Evolutionary conservation across 129 eudicot species (phyloP), one percentile per base, ranked within the genome.

Genomic region (Flaveria bidentis): DNA sequence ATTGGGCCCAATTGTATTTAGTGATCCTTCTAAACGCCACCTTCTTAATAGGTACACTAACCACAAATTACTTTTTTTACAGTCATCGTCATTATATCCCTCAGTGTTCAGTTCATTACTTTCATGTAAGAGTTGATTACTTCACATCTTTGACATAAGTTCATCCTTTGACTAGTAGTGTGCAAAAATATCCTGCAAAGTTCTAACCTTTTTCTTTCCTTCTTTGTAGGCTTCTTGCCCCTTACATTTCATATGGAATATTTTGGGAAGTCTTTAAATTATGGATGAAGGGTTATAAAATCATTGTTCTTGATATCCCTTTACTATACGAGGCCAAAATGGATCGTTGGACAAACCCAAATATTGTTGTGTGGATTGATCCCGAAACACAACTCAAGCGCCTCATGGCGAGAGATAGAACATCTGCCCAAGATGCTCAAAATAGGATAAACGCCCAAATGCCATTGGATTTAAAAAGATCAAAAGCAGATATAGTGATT

Each of bases 321-420:
- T 84, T 91, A 61, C 80, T 91, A 67, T 94, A 87, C 18, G 97
- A 95, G 89, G 89, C 93, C 69, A 89, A 95, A 70, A 84, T 91
- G 83, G 93, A 91, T 77, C 83, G 68, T 68, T 91, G 99, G 97
- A 89, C 99, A 28, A 89, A 88, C 49, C 99, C 97, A 17, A 79
- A 83, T 39, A 81, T 95, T 68, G 96, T 95, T 82, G 96, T 95
- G 49, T 95, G 95, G 94, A 89, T 91, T 67, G 95, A 95, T 80
- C 89, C 90, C 20, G 86, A 89, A 76, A 91, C 92, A 47, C 99
- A 95, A 26, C 96, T 95, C 50, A 82, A 84, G 57, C 88, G 96
- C 15, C 89, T 95, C 3, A 87, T 85, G 85, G 76, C 81, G 45
- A 86, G 99, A 85, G 99, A 95, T 51, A 78, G 88, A 50, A 81